These are phyloP conservation scores for Kwoniella sp. DNA, from an alignment of 768 basidiomycete species.

Conservation along the genomic window DNA sequence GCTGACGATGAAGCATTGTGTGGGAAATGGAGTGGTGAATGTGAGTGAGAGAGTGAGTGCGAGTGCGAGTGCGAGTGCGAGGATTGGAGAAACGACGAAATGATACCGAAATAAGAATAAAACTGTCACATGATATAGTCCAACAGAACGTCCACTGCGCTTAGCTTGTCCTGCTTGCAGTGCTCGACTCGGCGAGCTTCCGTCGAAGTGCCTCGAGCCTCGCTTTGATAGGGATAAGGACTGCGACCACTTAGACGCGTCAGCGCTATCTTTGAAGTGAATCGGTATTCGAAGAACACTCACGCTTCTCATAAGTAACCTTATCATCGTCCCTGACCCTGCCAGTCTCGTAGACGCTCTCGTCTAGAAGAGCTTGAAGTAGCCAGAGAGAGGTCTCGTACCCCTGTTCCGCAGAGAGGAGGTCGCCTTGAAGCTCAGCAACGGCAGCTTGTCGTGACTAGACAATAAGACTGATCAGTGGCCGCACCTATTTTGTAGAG, in stretches of 20 bases:
- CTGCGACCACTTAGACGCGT: conserved; percentile 20
- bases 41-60: background rate
- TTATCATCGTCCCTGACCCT: conserved; percentile 56
- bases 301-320: conserved; percentile 56
- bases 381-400: conserved; percentile 97
- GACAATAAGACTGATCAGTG: background rate
- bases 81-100: no score
- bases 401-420: conserved; percentile 84
- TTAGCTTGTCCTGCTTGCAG: background rate
- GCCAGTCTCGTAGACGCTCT: conserved; percentile 57
- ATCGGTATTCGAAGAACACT: conserved; percentile 33
- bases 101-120: no score
- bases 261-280: no score
- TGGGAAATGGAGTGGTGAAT: background rate
- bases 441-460: conserved; percentile 91
- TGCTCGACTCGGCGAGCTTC: conserved; percentile 35
- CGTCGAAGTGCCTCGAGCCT: conserved; percentile 35
- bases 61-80: no score
- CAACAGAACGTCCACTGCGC: no score
- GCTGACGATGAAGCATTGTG: no score
- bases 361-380: conserved; percentile 86
- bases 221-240: conserved; percentile 36
- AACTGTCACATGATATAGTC: no score
- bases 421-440: conserved; percentile 80
- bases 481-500: background rate